phyloP scores from a whole-genome alignment of 345 rosid genomes.

The Lepidium africanum region DNA sequence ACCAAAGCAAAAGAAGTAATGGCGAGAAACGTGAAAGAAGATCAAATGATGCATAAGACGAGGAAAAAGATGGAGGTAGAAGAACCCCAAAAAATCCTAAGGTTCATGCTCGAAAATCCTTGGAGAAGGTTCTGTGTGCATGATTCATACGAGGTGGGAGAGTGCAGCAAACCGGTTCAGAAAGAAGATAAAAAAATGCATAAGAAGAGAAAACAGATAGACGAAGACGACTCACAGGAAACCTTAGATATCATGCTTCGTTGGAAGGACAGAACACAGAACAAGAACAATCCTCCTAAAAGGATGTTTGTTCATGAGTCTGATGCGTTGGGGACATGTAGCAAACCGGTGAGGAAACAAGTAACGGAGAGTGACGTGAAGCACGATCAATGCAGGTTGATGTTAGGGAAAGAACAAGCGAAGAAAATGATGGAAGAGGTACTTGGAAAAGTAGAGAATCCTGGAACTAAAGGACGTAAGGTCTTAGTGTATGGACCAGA shows the following conservation, averaged over 20 bases:
- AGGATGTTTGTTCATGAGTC: not conserved
- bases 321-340: not conserved
- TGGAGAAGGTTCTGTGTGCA: not conserved
- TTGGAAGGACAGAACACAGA: not conserved
- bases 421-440: not conserved
- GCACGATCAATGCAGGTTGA: not conserved
- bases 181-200: too few species aligned
- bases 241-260: not conserved
- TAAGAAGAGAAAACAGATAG: too few species aligned
- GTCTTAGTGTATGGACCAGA: constrained; percentile 1
- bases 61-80: not conserved
- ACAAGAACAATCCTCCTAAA: not conserved
- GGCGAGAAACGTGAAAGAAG: too few species aligned
- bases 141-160: not conserved
- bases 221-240: not conserved
- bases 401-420: not conserved
- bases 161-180: not conserved
- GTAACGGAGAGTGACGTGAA: not conserved
- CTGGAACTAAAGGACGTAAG: not conserved
- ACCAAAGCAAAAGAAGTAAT: too few species aligned
- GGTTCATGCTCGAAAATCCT: not conserved
- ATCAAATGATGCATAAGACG: too few species aligned
- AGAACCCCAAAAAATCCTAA: not conserved
- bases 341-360: not conserved
- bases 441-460: not conserved